Evolutionary conservation across 2,329 filamentous ascomycete species (phyloP), one percentile per base, ranked within the genome.

Genomic region (Alternaria sp.): DNA sequence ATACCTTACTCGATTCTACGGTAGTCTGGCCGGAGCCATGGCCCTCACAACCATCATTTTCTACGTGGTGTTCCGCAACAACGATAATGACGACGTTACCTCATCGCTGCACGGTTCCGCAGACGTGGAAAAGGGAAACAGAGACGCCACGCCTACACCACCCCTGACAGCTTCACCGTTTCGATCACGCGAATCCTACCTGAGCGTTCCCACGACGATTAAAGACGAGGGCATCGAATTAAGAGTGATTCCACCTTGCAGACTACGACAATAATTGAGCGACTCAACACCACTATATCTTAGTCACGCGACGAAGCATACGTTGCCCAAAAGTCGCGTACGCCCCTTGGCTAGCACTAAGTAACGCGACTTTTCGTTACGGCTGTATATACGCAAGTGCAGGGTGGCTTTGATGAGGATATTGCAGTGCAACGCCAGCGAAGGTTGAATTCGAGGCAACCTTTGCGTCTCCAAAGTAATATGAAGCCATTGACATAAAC

Each of bases 1-100:
- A 2, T 61, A 75, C 25, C 67, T 79, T 26, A 65, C 75, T 8
- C 64, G 64, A 8, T 69, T 77, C 30, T 79, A 79, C 46, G 70
- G 63, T 2, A 66, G 66, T 9, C 58, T 78, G 19, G 64, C 70
- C 2, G 65, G 61, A 23, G 73, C 59, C 2, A 76, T 77, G 71
- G 54, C 62, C 10, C 12, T 70, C 13, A 74, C 71, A 1, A 70
- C 73, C 0, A 26, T 70, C 5, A 12, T 73, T 0, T 77, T 78
- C 58, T 77, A 70, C 62, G 11, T 65, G 4, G 3, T 69, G 3
- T 77, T 77, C 26, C 67, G 67, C 3, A 67, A 67, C 28, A 75
- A 72, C 43, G 74, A 77, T n/a, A 25, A 13, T 15, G 45, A 54
- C 12, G 36, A 21, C 15, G 1, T 15, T 4, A 12, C 13, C 0